Evolutionary conservation across 352 stramenopile genomes (phyloP).

Genomic region (Albugo laibachii): DNA sequence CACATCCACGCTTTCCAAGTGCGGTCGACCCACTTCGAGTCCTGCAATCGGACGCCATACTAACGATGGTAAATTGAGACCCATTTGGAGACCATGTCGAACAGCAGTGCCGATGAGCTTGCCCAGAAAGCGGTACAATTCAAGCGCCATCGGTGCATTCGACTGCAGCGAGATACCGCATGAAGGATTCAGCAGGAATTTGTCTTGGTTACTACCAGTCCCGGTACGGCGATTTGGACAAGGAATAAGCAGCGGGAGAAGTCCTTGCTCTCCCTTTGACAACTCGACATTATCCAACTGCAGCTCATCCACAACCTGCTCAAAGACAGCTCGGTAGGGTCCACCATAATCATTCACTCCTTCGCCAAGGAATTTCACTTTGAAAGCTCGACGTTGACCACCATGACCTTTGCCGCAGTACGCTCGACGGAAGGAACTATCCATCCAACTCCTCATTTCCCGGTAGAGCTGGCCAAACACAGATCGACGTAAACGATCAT

Average conservation of each 20-base stretch:
- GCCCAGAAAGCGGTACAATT: conserved; percentile 89
- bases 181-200: conserved; percentile 80
- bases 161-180: conserved; percentile 62
- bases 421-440: conserved; percentile 85
- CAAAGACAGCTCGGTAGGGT: conserved; percentile 94
- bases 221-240: conserved; percentile 73
- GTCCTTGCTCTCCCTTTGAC: conserved; percentile 63
- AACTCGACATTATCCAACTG: conserved; percentile 81
- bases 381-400: conserved; percentile 94
- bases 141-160: conserved; percentile 78
- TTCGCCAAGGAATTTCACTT: conserved; percentile 98
- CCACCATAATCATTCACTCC: conserved; percentile 98
- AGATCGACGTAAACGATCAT: conserved; percentile 75
- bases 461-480: conserved; percentile 96
- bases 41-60: conserved; percentile 75
- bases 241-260: conserved; percentile 76
- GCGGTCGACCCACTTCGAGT: conserved; percentile 42
- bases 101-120: conserved; percentile 92
- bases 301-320: conserved; percentile 91
- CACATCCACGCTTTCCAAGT: conserved; percentile 69
- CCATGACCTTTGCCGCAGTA: conserved; percentile 96
- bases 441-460: conserved; percentile 89
- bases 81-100: conserved; percentile 89
- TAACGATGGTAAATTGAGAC: conserved; percentile 72
- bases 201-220: conserved; percentile 82